phyloP scores from a whole-genome alignment of 805 yeast species.

The Ogataea nonfermentans region DNA sequence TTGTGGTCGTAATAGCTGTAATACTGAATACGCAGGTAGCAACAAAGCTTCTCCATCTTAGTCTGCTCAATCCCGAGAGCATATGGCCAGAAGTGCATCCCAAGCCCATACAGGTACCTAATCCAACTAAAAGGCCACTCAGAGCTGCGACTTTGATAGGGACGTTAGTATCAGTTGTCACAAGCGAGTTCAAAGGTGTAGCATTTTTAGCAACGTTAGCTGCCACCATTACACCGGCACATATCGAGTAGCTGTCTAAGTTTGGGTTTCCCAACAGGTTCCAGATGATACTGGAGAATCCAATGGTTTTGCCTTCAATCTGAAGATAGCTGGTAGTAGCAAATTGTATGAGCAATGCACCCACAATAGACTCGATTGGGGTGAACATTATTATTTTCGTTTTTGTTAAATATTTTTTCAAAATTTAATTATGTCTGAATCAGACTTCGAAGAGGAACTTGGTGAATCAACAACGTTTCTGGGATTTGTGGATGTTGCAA shows the following conservation, averaged over 20 bases:
- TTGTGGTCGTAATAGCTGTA: slow-evolving; percentile 32
- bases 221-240: slow-evolving; percentile 38
- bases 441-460: slow-evolving; percentile 12
- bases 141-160: slow-evolving; percentile 6
- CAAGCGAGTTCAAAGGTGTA: background rate
- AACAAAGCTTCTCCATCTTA: slow-evolving; percentile 42
- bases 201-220: slow-evolving; percentile 20
- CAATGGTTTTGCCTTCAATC: slow-evolving; percentile 42
- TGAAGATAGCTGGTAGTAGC: slow-evolving; percentile 43
- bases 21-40: slow-evolving; percentile 42
- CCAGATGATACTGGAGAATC: slow-evolving; percentile 45
- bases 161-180: background rate
- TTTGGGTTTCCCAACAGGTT: slow-evolving; percentile 31
- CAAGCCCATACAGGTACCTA: slow-evolving; percentile 46
- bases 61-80: slow-evolving; percentile 48
- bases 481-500: slow-evolving; percentile 66
- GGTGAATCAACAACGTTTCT: slow-evolving; percentile 42
- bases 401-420: background rate
- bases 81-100: slow-evolving; percentile 60
- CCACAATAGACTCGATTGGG: slow-evolving; percentile 42
- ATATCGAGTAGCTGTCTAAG: slow-evolving; percentile 30
- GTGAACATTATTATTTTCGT: slow-evolving; percentile 40
- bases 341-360: slow-evolving; percentile 46
- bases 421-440: slow-evolving; percentile 9
- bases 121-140: slow-evolving; percentile 45